Conservation (phyloP, 31 red algal genomes). For the Odonthalia washingtoniensis region DNA sequence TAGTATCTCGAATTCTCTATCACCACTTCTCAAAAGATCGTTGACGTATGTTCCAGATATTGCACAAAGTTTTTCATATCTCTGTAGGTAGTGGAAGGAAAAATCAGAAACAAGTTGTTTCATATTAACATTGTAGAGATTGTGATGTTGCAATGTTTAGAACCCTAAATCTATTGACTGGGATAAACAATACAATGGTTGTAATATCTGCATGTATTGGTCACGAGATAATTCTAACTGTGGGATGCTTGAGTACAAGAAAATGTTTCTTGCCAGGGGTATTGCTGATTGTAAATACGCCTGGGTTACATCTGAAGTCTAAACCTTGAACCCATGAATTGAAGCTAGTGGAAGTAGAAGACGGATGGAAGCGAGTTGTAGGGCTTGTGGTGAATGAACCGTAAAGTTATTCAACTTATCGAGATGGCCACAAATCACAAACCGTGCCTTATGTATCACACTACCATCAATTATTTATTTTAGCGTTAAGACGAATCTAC, state of each 20-base stretch:
- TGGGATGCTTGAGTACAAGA: constrained; percentile 32
- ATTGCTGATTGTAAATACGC: too few relatives aligned
- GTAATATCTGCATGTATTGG: constrained; percentile 37
- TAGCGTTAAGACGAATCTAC: constrained; percentile 44
- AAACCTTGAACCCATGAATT: constrained; percentile 30
- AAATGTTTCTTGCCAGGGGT: constrained; percentile 29
- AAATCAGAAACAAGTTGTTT: constrained; percentile 27
- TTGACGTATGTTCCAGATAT: constrained; percentile 45
- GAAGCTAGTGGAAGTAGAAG: constrained; percentile 29
- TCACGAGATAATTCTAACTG: constrained; percentile 40
- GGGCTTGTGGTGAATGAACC: constrained; percentile 35
- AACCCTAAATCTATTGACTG: constrained; percentile 46
- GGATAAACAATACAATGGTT: constrained; percentile 35
- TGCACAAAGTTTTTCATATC: constrained; percentile 7
- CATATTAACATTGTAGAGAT: constrained; percentile 26
- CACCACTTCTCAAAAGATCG: constrained; percentile 13
- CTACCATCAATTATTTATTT: constrained; percentile 38
- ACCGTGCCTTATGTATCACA: constrained; percentile 48
- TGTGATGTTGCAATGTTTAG: constrained; percentile 28
- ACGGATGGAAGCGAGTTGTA: constrained; percentile 35
- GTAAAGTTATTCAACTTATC: constrained; percentile 38
- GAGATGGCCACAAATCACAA: constrained; percentile 29
- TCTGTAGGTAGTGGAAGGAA: constrained; percentile 6
- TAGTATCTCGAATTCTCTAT: not conserved
- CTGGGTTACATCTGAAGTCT: constrained; percentile 39